Percentiles rank a stretch among this genome's conserved stretches.
Evolutionary conservation across 352 stramenopile genomes (phyloP).

Genomic region (Phytopythium aichiense): DNA sequence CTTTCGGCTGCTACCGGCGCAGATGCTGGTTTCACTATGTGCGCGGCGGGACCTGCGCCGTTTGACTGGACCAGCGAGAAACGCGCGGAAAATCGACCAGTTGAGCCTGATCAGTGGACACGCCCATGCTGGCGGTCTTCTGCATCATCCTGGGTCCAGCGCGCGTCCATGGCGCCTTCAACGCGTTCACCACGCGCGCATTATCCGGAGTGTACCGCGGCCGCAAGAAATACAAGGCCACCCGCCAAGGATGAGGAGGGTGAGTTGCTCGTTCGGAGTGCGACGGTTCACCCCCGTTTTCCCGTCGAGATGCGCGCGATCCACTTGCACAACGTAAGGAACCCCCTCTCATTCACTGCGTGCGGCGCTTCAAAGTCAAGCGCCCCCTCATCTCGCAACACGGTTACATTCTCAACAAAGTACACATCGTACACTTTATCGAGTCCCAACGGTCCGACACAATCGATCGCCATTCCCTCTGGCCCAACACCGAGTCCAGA

Average conservation of each 20-base stretch:
- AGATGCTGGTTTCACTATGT: background rate
- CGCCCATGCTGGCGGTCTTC: background rate
- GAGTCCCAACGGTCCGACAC: constrained; percentile 8
- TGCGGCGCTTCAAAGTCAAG: constrained; percentile 3
- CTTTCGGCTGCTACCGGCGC: background rate
- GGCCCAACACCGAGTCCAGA: too few species aligned
- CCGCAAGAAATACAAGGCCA: background rate
- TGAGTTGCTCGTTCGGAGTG: background rate
- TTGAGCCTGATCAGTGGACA: background rate
- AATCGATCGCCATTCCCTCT: background rate
- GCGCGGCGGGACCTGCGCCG: background rate
- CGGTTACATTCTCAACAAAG: background rate
- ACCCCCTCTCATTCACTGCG: background rate
- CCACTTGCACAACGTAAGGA: background rate
- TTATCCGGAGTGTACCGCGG: background rate
- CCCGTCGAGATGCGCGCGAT: background rate
- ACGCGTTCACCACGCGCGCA: background rate
- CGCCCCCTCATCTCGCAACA: background rate
- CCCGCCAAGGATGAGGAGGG: background rate
- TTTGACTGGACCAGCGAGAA: background rate
- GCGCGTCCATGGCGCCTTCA: constrained; percentile 5
- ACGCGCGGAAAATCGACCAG: background rate
- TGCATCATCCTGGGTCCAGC: background rate
- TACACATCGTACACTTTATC: background rate
- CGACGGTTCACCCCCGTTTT: constrained; percentile 2